Conservation (phyloP, 768 basidiomycete genomes). For the Piloderma croceum region DNA sequence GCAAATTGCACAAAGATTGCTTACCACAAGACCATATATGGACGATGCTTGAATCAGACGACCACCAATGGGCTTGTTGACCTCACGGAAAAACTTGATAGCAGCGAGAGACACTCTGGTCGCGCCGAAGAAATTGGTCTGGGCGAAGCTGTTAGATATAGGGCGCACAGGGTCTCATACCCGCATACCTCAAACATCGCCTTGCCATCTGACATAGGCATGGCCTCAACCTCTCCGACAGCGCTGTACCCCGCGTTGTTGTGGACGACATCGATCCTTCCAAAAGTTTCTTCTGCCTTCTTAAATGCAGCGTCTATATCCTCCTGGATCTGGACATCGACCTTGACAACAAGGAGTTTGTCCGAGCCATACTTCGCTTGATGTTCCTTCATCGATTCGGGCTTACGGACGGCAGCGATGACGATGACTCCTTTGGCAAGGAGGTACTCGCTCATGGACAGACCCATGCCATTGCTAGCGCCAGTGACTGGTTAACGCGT, state of each 20-base stretch:
- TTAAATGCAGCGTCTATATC: conserved; percentile 33
- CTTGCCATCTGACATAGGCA: conserved; percentile 27
- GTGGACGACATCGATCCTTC: conserved; percentile 39
- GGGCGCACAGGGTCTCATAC: background rate
- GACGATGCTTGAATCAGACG: conserved; percentile 35
- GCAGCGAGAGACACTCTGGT: conserved; percentile 27
- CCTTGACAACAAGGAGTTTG: conserved; percentile 31
- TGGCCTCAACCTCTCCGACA: conserved; percentile 33
- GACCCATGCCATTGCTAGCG: conserved; percentile 31
- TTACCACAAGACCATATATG: conserved; percentile 19
- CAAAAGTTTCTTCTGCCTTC: conserved; percentile 30
- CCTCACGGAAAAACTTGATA: conserved; percentile 31
- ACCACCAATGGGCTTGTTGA: conserved; percentile 35
- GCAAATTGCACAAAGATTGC: too few relatives aligned
- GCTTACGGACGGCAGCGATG: conserved; percentile 38
- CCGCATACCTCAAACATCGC: conserved; percentile 31
- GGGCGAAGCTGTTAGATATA: conserved; percentile 3
- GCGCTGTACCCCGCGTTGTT: conserved; percentile 36
- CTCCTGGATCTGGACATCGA: conserved; percentile 32
- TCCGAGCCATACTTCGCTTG: conserved; percentile 20
- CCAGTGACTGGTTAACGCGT: conserved; percentile 9
- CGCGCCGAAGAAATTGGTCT: conserved; percentile 33
- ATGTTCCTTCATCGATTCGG: conserved; percentile 28
- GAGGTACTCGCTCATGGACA: conserved; percentile 26
- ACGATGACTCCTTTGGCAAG: conserved; percentile 35